Percentiles rank a stretch among this genome's conserved stretches.
These are phyloP conservation scores for Fusarium chaquense DNA, from an alignment of 2,329 filamentous ascomycete species.

Conservation along the genomic window DNA sequence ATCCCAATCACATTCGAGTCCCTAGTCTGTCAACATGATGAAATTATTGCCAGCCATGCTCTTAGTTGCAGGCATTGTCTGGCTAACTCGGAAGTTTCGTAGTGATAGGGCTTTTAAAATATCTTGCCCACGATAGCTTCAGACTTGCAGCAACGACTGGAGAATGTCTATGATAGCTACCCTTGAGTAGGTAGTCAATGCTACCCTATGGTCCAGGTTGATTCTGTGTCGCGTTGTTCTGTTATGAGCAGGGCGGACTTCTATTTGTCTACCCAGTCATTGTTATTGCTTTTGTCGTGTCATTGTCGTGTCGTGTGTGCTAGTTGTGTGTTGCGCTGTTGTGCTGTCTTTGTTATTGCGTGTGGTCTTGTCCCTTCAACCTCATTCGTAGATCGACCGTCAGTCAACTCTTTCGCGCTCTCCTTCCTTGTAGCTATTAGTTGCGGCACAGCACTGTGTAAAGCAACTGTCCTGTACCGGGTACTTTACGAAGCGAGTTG, in stretches of 20 bases:
- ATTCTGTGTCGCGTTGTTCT: slow-evolving; percentile 37
- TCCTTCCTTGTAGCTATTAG: slow-evolving; percentile 39
- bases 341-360: slow-evolving; percentile 43
- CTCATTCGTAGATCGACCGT: slow-evolving; percentile 29
- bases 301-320: slow-evolving; percentile 41
- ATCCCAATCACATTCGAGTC: slow-evolving; percentile 18
- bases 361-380: slow-evolving; percentile 39
- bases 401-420: slow-evolving; percentile 33
- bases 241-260: slow-evolving; percentile 30
- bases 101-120: not conserved
- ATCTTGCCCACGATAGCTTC: slow-evolving; percentile 4
- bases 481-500: slow-evolving; percentile 26
- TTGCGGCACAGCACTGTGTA: slow-evolving; percentile 45
- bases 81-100: slow-evolving; percentile 12
- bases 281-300: slow-evolving; percentile 42
- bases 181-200: slow-evolving; percentile 1
- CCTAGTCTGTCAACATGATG: slow-evolving; percentile 11
- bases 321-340: slow-evolving; percentile 43
- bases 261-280: slow-evolving; percentile 25
- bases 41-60: slow-evolving; percentile 10
- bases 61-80: slow-evolving; percentile 18
- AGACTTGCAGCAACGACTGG: not conserved
- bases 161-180: not conserved
- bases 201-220: slow-evolving; percentile 28
- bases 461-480: slow-evolving; percentile 28